Conservation (phyloP, 164 flowering plant genomes). For the Dillenia turbinata region DNA sequence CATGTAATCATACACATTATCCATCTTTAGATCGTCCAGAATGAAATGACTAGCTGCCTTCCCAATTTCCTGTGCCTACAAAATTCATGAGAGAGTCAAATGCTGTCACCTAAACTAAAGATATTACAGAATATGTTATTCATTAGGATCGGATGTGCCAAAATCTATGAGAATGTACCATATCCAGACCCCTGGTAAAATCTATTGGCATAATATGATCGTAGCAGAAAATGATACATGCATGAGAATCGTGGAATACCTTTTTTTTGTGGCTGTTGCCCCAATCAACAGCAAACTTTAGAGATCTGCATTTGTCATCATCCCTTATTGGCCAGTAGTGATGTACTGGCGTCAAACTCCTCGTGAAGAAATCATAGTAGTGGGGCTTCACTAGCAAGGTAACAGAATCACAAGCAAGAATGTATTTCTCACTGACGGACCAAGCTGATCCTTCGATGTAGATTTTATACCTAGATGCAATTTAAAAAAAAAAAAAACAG, state of each 20-base stretch:
- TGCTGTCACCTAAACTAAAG: background rate
- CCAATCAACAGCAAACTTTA: constrained; percentile 68
- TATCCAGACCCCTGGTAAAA: too few relatives aligned
- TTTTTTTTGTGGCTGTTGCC: constrained; percentile 46
- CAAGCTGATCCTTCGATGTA: constrained; percentile 72
- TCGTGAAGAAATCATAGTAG: constrained; percentile 62
- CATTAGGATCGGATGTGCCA: too few relatives aligned
- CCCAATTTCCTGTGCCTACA: constrained; percentile 57
- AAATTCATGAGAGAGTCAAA: background rate
- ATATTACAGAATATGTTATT: background rate
- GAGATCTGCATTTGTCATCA: constrained; percentile 54
- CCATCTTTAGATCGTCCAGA: constrained; percentile 52
- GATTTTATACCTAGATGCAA: constrained; percentile 45
- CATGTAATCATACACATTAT: constrained; percentile 71
- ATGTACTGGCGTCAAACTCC: constrained; percentile 49
- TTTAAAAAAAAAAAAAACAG: background rate
- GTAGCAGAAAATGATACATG: background rate
- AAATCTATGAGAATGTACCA: too few relatives aligned
- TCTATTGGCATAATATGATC: too few relatives aligned
- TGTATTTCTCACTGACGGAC: constrained; percentile 78
- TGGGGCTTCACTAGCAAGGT: constrained; percentile 45
- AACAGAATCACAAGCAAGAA: constrained; percentile 66
- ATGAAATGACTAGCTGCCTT: constrained; percentile 52
- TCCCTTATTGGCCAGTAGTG: constrained; percentile 68
- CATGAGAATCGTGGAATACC: constrained; percentile 25